Base-by-base conservation (phyloP, 192 early-diverging fungal genomes). In the Obelidium mucronatum region DNA sequence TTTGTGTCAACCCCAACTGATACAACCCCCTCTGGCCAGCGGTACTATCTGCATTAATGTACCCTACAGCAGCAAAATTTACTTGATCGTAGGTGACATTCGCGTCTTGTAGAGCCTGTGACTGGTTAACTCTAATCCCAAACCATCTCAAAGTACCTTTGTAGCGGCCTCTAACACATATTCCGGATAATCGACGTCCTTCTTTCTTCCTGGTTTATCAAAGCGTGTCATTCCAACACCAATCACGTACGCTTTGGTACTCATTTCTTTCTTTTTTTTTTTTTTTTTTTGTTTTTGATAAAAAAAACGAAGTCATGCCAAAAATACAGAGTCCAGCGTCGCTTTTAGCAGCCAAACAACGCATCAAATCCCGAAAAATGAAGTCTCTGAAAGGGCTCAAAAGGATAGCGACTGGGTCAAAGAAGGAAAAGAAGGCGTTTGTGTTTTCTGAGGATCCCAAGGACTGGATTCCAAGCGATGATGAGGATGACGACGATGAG, bases 71-170 rank as follows among this genome's bases (percentile, higher is more conserved):
- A n/a, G 81, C 78, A 54, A 84, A 80, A 79, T 92, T 75, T 52
- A 93, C 81, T 40, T 77, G 76, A 78, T 93, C 92, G 79, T 91
- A 93, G 59, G 87, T 87, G 48, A 91, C 70, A 40, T 84, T 83
- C n/a, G 91, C 90, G 79, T 93, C 92, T 48, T 90, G 81, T 39
- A 93, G 78, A 2, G 92, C 91, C 84, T 69, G n/a, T 48, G 30
- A n/a, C n/a, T n/a, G n/a, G n/a, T n/a, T n/a, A n/a, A n/a, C n/a
- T 17, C 15, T 40, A 17, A 13, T 19, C 30, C 30, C 35, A 4
- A 66, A 1, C 17, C 19, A 33, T 31, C n/a, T n/a, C n/a, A n/a
- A n/a, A n/a, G 28, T 19, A 69, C 69, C 69, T 92, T 92, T 26
- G 87, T 85, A 30, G 82, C 76, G 59, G 91, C 91, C 73, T 93